Base-by-base conservation (phyloP, 163 green algal genomes). In the Volvox carteri region DNA sequence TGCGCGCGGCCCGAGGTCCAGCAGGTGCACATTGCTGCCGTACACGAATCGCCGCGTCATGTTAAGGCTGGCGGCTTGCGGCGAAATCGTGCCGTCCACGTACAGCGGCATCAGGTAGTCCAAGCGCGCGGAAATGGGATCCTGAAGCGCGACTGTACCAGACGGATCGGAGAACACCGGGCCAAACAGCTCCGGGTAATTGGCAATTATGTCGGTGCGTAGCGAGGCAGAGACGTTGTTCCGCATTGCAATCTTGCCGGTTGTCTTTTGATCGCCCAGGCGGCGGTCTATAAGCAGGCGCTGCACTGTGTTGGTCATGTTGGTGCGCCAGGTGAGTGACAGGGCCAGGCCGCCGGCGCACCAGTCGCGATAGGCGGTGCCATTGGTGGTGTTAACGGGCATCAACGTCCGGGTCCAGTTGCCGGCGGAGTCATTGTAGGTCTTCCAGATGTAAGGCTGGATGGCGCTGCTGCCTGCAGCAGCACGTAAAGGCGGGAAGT, bases 121-220 rank as follows among this genome's bases (percentile, higher is more conserved):
- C 0, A 91, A 11, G 37, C 62, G 72, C 18, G 86, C 77, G 52
- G 70, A 52, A 65, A 86, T 46, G 2, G 73, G 52, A 25, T 87
- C 48, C 19, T 50, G 46, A 42, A 89, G 30, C 8, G 88, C 37
- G 1, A 91, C 86, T 23, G 86, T 85, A 52, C 92, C 92, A 0
- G 8, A 58, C 1, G 92, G 90, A 5, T 68, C 52, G 37, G n/a
- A 86, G 89, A 90, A 94, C 9, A 94, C 73, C 11, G 80, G 84
- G 19, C 52, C 19, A 1, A 92, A 74, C n/a, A 95, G 90, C 90
- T 95, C 93, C 4, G 87, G 88, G 18, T 76, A 54, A 23, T 85
- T 90, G 52, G 46, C 33, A 21, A 70, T 39, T n/a, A 95, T 41
- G 85, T 86, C 88, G 23, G 14, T 76, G 4, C 74, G 87, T 72